A percentile compares a stretch with the other conserved stretches of the same genome.
Evolutionary conservation across 495 filamentous ascomycete genomes (phyloP).

Genomic region (Rhizodiscina lignyota): DNA sequence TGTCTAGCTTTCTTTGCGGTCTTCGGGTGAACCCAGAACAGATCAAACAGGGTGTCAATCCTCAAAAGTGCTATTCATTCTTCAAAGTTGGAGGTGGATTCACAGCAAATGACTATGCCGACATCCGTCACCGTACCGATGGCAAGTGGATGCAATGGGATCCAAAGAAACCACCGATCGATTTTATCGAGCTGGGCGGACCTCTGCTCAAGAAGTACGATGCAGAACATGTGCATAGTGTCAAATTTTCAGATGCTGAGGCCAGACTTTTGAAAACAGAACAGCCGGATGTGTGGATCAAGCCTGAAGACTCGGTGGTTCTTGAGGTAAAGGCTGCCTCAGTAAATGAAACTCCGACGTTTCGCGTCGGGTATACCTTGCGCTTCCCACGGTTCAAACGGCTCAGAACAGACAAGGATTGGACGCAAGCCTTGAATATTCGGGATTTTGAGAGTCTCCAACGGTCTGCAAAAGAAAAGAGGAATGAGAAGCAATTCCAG

Average conservation of each 20-base stretch:
- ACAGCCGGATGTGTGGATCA: conserved; percentile 85
- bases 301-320: conserved; percentile 73
- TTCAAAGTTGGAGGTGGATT: conserved; percentile 95
- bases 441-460: conserved; percentile 63
- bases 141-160: conserved; percentile 88
- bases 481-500: conserved; percentile 62
- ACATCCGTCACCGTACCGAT: conserved; percentile 67
- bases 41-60: conserved; percentile 33
- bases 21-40: conserved; percentile 58
- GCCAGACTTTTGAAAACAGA: conserved; percentile 64
- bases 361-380: conserved; percentile 61
- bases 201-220: conserved; percentile 45
- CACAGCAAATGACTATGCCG: conserved; percentile 66
- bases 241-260: too few species aligned
- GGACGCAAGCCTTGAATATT: conserved; percentile 62
- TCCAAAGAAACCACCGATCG: conserved; percentile 54
- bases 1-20: conserved; percentile 80
- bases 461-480: conserved; percentile 51
- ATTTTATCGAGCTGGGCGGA: conserved; percentile 69
- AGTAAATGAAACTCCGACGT: conserved; percentile 54
- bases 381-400: conserved; percentile 86
- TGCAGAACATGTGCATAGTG: too few species aligned
- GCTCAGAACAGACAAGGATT: conserved; percentile 64
- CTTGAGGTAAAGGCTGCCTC: conserved; percentile 83
- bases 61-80: conserved; percentile 75